phyloP scores from a whole-genome alignment of 176 grass and related monocot species.

The Avena atlantica region DNA sequence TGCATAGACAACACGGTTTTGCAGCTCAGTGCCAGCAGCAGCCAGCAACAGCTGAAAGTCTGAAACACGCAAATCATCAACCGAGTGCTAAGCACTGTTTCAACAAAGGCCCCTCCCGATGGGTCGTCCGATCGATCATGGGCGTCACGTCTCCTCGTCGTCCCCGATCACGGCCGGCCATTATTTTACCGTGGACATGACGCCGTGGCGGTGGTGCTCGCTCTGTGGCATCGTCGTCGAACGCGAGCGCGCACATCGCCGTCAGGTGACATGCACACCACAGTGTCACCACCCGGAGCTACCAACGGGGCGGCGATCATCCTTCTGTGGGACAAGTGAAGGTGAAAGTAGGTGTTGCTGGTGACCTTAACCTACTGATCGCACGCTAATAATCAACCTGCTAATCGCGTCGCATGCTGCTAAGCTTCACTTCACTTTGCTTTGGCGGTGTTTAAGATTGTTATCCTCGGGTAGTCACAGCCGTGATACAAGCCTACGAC shows the following conservation, averaged over 20 bases:
- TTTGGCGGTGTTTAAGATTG: slow-evolving; percentile 24
- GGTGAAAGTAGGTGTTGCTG: slow-evolving; percentile 39
- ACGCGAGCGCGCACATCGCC: neutral
- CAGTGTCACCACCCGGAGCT: slow-evolving; percentile 28
- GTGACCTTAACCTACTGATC: slow-evolving; percentile 34
- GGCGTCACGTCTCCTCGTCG: slow-evolving; percentile 49
- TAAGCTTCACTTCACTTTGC: neutral
- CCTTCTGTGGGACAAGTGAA: neutral
- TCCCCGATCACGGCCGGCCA: slow-evolving; percentile 3
- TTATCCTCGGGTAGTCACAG: slow-evolving; percentile 41
- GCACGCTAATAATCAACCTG: neutral
- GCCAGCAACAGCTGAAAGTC: neutral
- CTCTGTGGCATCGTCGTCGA: neutral
- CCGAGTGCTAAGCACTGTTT: neutral
- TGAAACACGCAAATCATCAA: slow-evolving; percentile 42
- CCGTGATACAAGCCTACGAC: slow-evolving; percentile 40
- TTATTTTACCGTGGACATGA: slow-evolving; percentile 70
- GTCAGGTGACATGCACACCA: slow-evolving; percentile 44
- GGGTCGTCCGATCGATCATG: slow-evolving; percentile 62
- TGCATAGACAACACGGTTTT: slow-evolving; percentile 22
- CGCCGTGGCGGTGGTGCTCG: slow-evolving; percentile 59
- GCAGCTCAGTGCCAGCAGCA: slow-evolving; percentile 36
- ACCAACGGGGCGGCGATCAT: slow-evolving; percentile 9
- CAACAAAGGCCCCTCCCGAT: slow-evolving; percentile 8
- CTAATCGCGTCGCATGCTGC: slow-evolving; percentile 19